Evolutionary conservation across 208 protist genomes (phyloP).

Genomic region (Leishmania major): DNA sequence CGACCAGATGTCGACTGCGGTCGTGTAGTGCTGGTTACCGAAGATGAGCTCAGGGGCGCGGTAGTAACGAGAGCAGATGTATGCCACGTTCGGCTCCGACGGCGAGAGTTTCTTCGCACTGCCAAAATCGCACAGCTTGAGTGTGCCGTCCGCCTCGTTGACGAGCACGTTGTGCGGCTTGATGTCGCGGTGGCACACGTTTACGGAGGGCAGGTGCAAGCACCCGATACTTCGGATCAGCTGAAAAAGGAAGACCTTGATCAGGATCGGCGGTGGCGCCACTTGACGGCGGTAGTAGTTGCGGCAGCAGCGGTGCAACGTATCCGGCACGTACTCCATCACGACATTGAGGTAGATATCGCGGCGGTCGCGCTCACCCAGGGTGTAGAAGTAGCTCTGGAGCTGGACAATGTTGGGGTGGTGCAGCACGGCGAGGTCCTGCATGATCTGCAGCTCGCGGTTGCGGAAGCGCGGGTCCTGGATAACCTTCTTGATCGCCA

Average conservation of each 20-base stretch:
- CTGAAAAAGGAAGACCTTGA: constrained; percentile 90
- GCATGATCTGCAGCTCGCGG: constrained; percentile 94
- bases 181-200: constrained; percentile 97
- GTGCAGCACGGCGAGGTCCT: constrained; percentile 84
- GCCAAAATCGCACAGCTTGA: constrained; percentile 98
- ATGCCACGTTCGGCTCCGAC: constrained; percentile 98
- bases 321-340: constrained; percentile 99
- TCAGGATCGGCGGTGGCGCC: constrained; percentile 62
- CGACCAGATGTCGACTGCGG: constrained; percentile 99
- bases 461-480: constrained; percentile 99
- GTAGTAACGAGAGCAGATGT: constrained; percentile 99
- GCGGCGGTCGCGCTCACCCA: constrained; percentile 89
- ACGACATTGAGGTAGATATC: constrained; percentile 99
- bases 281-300: constrained; percentile 94
- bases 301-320: constrained; percentile 94
- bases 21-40: constrained; percentile 99
- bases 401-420: constrained; percentile 96
- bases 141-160: constrained; percentile 94
- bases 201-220: constrained; percentile 94
- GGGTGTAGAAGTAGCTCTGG: constrained; percentile 97
- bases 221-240: constrained; percentile 94
- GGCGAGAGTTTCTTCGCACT: constrained; percentile 99
- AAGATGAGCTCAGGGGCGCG: constrained; percentile 99
- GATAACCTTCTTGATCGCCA: constrained; percentile 93
- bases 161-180: constrained; percentile 99